Conservation (phyloP, 805 yeast genomes). For the Saccharomyces mikatae region DNA sequence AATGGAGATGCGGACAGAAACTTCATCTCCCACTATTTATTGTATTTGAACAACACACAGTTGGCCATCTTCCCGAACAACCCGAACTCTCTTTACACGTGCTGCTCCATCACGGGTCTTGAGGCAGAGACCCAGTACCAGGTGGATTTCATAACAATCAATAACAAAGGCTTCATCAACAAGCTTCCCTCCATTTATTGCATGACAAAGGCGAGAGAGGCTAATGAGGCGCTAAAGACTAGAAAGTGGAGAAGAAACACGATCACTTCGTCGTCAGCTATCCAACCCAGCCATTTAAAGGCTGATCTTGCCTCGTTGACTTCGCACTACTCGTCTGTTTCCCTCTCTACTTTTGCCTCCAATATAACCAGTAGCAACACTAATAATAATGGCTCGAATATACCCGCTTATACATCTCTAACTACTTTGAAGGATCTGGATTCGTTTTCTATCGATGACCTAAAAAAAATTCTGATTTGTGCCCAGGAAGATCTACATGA, state of each 20-base stretch:
- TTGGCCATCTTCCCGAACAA: constrained; percentile 27
- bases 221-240: constrained; percentile 7
- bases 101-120: constrained; percentile 25
- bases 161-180: constrained; percentile 28
- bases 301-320: neutral
- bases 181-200: constrained; percentile 26
- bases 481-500: constrained; percentile 31
- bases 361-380: neutral
- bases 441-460: constrained; percentile 24
- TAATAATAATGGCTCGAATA: constrained; percentile 1
- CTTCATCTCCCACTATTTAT: constrained; percentile 23
- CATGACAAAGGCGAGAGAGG: constrained; percentile 17
- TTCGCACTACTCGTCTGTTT: neutral
- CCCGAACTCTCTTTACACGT: constrained; percentile 25
- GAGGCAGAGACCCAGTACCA: constrained; percentile 23
- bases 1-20: constrained; percentile 2
- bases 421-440: constrained; percentile 26
- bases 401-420: constrained; percentile 23
- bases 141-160: constrained; percentile 29
- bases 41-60: constrained; percentile 26
- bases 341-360: neutral
- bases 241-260: constrained; percentile 24
- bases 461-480: constrained; percentile 27
- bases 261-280: constrained; percentile 4
- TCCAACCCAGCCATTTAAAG: neutral